Evolutionary conservation across 2,329 filamentous ascomycete genomes (phyloP).

Genomic region (Diplodia sapinea): DNA sequence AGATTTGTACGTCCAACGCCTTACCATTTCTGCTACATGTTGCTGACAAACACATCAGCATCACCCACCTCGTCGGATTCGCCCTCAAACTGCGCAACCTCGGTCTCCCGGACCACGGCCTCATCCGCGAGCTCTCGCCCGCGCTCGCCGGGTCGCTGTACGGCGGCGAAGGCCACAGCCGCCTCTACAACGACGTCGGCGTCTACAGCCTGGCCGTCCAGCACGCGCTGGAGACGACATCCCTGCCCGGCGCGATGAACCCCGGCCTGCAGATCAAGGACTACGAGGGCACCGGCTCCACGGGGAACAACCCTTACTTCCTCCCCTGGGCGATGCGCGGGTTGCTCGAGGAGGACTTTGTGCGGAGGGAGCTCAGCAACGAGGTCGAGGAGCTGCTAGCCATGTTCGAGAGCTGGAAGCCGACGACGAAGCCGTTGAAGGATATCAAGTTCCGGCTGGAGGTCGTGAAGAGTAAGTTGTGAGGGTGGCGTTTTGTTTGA

Average conservation of each 20-base stretch:
- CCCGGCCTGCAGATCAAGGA: slow-evolving; percentile 42
- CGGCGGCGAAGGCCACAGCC: slow-evolving; percentile 88
- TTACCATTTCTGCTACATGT: neutral
- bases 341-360: slow-evolving; percentile 86
- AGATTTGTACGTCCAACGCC: slow-evolving; percentile 64
- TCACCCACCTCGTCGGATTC: slow-evolving; percentile 91
- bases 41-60: slow-evolving; percentile 38
- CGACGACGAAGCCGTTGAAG: slow-evolving; percentile 85
- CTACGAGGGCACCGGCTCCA: slow-evolving; percentile 40
- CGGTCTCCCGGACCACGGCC: slow-evolving; percentile 88
- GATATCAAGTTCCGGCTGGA: slow-evolving; percentile 96
- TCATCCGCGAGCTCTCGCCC: slow-evolving; percentile 86
- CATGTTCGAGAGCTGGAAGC: slow-evolving; percentile 94
- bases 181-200: slow-evolving; percentile 85
- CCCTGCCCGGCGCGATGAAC: slow-evolving; percentile 40
- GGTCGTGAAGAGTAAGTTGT: slow-evolving; percentile 84
- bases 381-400: slow-evolving; percentile 81
- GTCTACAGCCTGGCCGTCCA: slow-evolving; percentile 72
- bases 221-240: slow-evolving; percentile 56
- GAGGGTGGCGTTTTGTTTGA: neutral
- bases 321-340: slow-evolving; percentile 96
- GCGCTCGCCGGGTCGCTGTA: slow-evolving; percentile 92
- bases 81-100: slow-evolving; percentile 92
- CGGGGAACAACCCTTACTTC: slow-evolving; percentile 78
- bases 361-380: slow-evolving; percentile 76